These are phyloP conservation scores for Entomortierella beljakovae DNA, from an alignment of 192 early-diverging fungal species.

Conservation along the genomic window DNA sequence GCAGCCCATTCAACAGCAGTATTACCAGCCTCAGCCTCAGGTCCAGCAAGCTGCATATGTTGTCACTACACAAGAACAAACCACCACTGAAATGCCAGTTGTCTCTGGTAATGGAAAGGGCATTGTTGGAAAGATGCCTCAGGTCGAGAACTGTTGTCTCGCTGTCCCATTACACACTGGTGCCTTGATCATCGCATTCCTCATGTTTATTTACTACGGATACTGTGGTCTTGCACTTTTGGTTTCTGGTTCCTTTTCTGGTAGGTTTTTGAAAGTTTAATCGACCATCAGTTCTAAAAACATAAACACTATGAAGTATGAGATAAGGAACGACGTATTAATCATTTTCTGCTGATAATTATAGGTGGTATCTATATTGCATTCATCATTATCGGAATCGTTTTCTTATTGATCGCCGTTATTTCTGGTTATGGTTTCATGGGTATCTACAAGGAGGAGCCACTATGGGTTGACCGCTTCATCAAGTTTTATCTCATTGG, in stretches of 20 bases:
- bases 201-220: constrained; percentile 44
- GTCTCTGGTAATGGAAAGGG: constrained; percentile 10
- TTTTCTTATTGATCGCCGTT: constrained; percentile 24
- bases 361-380: constrained; percentile 2
- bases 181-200: constrained; percentile 28
- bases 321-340: background rate
- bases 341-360: constrained; percentile 4
- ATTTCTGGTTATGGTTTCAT: constrained; percentile 26
- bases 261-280: background rate
- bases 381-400: constrained; percentile 24
- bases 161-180: constrained; percentile 43
- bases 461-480: constrained; percentile 13
- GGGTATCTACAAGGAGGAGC: constrained; percentile 41
- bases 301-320: background rate
- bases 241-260: background rate
- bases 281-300: no score
- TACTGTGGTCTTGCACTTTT: constrained; percentile 24
- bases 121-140: constrained; percentile 23
- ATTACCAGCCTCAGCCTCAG: constrained; percentile 11
- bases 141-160: constrained; percentile 31
- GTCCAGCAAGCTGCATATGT: constrained; percentile 1
- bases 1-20: background rate
- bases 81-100: constrained; percentile 8
- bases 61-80: background rate
- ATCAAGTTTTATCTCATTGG: constrained; percentile 31